phyloP scores from a whole-genome alignment of 148 eudicot species.

The Dianthus caryophyllus region DNA sequence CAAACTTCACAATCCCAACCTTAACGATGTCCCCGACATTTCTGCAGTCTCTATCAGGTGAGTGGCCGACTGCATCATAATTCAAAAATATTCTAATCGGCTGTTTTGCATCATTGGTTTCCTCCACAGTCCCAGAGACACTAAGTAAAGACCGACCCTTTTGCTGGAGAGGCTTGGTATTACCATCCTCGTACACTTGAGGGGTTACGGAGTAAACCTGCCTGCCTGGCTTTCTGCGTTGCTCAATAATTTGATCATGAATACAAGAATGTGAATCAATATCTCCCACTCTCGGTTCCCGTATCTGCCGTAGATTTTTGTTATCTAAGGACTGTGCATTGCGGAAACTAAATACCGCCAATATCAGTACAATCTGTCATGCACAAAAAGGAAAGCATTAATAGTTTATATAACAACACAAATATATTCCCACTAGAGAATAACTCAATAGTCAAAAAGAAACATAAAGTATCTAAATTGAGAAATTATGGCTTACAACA shows the following conservation, averaged over 20 bases:
- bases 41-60: constrained; percentile 85
- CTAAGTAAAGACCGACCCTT: constrained; percentile 71
- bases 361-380: constrained; percentile 51
- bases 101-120: constrained; percentile 49
- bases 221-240: constrained; percentile 76
- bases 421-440: neutral
- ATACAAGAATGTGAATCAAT: constrained; percentile 84
- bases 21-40: constrained; percentile 84
- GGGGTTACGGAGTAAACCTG: constrained; percentile 82
- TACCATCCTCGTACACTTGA: constrained; percentile 62
- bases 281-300: constrained; percentile 34
- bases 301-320: constrained; percentile 27
- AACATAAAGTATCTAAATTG: neutral
- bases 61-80: constrained; percentile 98
- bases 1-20: constrained; percentile 38
- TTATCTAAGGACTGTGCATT: constrained; percentile 39
- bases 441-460: neutral
- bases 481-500: neutral
- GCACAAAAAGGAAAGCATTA: constrained; percentile 3
- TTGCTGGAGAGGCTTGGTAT: constrained; percentile 32
- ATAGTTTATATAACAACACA: neutral
- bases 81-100: constrained; percentile 92
- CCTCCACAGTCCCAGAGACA: constrained; percentile 31
- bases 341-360: constrained; percentile 39
- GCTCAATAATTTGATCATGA: constrained; percentile 91